phyloP scores from a whole-genome alignment of 192 early-diverging fungal species.

The Allomyces javanicus region DNA sequence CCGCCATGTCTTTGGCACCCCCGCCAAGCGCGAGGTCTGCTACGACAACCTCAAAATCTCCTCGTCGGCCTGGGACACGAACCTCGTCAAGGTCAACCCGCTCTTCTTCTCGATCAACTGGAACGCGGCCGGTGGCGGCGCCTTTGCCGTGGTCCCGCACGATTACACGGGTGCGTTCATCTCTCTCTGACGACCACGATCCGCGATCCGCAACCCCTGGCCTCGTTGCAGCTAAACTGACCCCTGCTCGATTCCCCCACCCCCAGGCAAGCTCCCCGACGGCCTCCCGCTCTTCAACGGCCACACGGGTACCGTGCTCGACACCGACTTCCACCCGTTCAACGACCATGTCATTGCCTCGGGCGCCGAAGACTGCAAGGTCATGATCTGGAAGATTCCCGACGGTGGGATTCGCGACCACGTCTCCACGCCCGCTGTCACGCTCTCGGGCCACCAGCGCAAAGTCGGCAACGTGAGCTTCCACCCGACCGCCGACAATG shows the following conservation, averaged over 20 bases:
- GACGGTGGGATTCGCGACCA: slow-evolving; percentile 23
- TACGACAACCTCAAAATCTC: slow-evolving; percentile 87
- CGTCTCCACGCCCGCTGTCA: background rate
- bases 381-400: slow-evolving; percentile 91
- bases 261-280: slow-evolving; percentile 69
- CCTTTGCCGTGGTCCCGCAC: slow-evolving; percentile 86
- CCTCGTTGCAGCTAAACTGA: too few relatives aligned
- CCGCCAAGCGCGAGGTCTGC: slow-evolving; percentile 68
- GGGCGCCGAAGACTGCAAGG: slow-evolving; percentile 61
- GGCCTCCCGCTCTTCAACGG: slow-evolving; percentile 77
- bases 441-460: slow-evolving; percentile 7
- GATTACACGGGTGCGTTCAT: slow-evolving; percentile 29
- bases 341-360: slow-evolving; percentile 92
- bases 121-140: slow-evolving; percentile 72
- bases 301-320: slow-evolving; percentile 83
- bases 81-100: slow-evolving; percentile 85
- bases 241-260: too few relatives aligned
- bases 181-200: too few relatives aligned
- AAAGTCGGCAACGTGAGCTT: slow-evolving; percentile 98
- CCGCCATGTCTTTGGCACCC: slow-evolving; percentile 86
- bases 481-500: slow-evolving; percentile 87
- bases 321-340: slow-evolving; percentile 95
- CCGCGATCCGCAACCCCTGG: too few relatives aligned
- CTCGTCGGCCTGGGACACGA: slow-evolving; percentile 90
- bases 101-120: slow-evolving; percentile 59